These are phyloP conservation scores for Aspergillus avenaceus DNA, from an alignment of 495 filamentous ascomycete species.

Conservation along the genomic window DNA sequence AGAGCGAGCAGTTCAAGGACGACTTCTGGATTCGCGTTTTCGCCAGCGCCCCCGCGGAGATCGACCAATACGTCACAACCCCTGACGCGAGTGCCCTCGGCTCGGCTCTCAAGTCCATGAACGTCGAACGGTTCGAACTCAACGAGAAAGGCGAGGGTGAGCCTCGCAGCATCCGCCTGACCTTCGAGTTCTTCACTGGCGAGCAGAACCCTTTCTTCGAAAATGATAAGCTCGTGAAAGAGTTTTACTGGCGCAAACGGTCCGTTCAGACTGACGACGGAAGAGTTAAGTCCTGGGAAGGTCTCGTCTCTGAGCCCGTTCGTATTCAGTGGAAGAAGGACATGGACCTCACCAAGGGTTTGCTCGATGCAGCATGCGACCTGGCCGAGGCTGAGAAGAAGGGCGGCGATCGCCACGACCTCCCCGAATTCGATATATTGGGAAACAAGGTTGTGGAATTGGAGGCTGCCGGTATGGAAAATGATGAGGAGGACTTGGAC, in stretches of 20 bases:
- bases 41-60: conserved; percentile 73
- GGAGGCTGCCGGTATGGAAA: conserved; percentile 19
- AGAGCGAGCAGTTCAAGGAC: conserved; percentile 24
- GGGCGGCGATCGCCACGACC: conserved; percentile 29
- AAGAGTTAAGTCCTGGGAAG: conserved; percentile 57
- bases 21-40: conserved; percentile 90
- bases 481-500: conserved; percentile 48
- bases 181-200: conserved; percentile 40
- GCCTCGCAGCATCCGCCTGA: conserved; percentile 44
- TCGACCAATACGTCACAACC: conserved; percentile 80
- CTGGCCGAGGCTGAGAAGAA: conserved; percentile 64
- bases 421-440: conserved; percentile 50
- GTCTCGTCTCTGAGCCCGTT: conserved; percentile 80
- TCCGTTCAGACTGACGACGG: conserved; percentile 27
- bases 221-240: conserved; percentile 76
- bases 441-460: conserved; percentile 40
- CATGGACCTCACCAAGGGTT: conserved; percentile 76
- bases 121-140: conserved; percentile 74
- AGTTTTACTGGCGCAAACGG: conserved; percentile 73
- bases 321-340: conserved; percentile 82
- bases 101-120: conserved; percentile 54
- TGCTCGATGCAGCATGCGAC: conserved; percentile 65
- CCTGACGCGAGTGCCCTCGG: conserved; percentile 67
- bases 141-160: conserved; percentile 50
- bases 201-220: conserved; percentile 70